These are phyloP conservation scores for Pyrus hybrid DNA, from an alignment of 331 rosid species.

Conservation along the genomic window DNA sequence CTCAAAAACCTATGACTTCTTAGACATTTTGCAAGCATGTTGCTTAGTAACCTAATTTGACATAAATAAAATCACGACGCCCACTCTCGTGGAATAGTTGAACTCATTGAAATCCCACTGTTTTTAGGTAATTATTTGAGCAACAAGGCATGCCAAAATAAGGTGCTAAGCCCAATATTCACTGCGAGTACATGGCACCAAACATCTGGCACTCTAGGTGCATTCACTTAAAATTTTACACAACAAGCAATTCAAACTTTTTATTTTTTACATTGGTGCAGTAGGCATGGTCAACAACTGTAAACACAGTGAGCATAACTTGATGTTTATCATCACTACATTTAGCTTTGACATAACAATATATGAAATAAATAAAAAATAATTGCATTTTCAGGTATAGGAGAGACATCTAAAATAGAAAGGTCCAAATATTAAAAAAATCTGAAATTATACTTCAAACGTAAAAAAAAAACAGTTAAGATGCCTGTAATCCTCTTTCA, in stretches of 20 bases:
- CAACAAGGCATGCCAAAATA: not conserved
- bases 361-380: not conserved
- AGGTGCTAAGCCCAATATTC: not conserved
- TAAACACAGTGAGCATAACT: not conserved
- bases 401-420: not conserved
- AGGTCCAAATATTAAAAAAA: not conserved
- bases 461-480: not conserved
- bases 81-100: not conserved
- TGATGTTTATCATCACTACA: not conserved
- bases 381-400: not conserved
- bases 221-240: not conserved
- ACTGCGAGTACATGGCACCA: not conserved
- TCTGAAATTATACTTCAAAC: not conserved
- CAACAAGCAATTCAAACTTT: not conserved
- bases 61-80: not conserved
- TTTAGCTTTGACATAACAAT: not conserved
- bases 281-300: not conserved
- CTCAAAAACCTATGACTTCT: not conserved
- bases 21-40: not conserved
- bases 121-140: not conserved
- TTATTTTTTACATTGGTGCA: not conserved
- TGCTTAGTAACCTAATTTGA: not conserved
- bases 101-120: not conserved
- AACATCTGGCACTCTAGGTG: not conserved
- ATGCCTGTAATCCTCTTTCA: not conserved